Conservation (phyloP, 2,329 filamentous ascomycete species). For the Xylariaceae sp. region DNA sequence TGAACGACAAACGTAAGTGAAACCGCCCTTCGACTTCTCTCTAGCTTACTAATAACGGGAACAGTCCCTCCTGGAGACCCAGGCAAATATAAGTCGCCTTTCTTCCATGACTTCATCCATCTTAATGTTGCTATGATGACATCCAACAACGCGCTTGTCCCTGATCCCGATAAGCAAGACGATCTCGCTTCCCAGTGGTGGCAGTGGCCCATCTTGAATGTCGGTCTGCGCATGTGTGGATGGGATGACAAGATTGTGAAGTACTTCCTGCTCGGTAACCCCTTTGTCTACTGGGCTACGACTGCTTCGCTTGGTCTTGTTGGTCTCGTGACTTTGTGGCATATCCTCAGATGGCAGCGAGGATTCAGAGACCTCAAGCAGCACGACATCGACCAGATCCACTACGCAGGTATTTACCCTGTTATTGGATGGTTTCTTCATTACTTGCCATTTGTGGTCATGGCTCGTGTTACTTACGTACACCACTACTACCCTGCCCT, state of each 20-base stretch:
- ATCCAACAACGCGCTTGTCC: constrained; percentile 96
- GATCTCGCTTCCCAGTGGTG: constrained; percentile 95
- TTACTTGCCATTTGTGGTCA: constrained; percentile 91
- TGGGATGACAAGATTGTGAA: constrained; percentile 96
- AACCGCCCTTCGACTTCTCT: neutral
- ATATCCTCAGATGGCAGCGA: constrained; percentile 91
- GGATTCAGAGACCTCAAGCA: constrained; percentile 80
- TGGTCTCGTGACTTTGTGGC: constrained; percentile 71
- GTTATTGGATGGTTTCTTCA: constrained; percentile 93
- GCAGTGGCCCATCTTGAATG: constrained; percentile 96
- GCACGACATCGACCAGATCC: constrained; percentile 84
- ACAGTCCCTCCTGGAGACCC: constrained; percentile 83
- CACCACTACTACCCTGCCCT: constrained; percentile 99
- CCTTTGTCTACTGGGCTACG: constrained; percentile 91
- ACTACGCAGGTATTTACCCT: constrained; percentile 90
- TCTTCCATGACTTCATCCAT: constrained; percentile 96
- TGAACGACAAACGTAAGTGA: constrained; percentile 82
- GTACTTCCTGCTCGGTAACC: constrained; percentile 97
- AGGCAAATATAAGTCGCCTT: constrained; percentile 91
- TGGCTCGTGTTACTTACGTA: constrained; percentile 98
- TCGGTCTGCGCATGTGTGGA: constrained; percentile 96
- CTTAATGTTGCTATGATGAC: constrained; percentile 99
- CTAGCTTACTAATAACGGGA: constrained; percentile 9
- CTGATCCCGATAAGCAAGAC: constrained; percentile 98
- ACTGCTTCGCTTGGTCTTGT: constrained; percentile 75